Percentiles rank a stretch among this genome's conserved stretches.
phyloP scores from a whole-genome alignment of 129 eudicot genomes.

The Silybum marianum region DNA sequence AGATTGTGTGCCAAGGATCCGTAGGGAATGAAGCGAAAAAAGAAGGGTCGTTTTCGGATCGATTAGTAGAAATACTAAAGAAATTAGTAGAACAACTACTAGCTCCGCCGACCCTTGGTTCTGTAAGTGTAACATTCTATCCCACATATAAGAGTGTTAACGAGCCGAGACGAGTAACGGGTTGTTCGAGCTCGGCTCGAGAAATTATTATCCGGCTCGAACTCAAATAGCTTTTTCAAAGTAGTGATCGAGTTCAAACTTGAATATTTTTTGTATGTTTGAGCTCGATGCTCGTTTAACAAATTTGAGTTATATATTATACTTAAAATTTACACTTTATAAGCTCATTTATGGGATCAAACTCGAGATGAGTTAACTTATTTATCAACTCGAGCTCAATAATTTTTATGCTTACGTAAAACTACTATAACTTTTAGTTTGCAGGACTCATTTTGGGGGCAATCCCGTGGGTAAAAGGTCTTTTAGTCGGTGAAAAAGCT shows the following conservation, averaged over 20 bases:
- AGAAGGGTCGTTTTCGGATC: slow-evolving; percentile 23
- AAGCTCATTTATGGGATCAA: not conserved
- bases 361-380: not conserved
- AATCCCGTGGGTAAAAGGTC: slow-evolving; percentile 53
- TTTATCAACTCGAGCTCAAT: not conserved
- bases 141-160: not conserved
- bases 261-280: not conserved
- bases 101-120: slow-evolving; percentile 88
- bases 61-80: slow-evolving; percentile 36
- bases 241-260: not conserved
- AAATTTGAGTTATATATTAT: not conserved
- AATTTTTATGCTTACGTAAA: not conserved
- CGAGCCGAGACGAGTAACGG: not conserved
- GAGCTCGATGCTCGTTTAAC: not conserved
- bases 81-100: slow-evolving; percentile 62
- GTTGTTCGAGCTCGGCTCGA: not conserved
- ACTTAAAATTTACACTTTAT: not conserved
- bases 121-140: slow-evolving; percentile 49
- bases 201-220: not conserved
- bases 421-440: slow-evolving; percentile 50
- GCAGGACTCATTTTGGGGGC: slow-evolving; percentile 69
- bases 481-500: slow-evolving; percentile 68
- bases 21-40: slow-evolving; percentile 23
- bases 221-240: not conserved
- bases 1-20: slow-evolving; percentile 37